Conservation (phyloP, 176 grass and related monocot genomes). For the Thinopyrum elongatum region DNA sequence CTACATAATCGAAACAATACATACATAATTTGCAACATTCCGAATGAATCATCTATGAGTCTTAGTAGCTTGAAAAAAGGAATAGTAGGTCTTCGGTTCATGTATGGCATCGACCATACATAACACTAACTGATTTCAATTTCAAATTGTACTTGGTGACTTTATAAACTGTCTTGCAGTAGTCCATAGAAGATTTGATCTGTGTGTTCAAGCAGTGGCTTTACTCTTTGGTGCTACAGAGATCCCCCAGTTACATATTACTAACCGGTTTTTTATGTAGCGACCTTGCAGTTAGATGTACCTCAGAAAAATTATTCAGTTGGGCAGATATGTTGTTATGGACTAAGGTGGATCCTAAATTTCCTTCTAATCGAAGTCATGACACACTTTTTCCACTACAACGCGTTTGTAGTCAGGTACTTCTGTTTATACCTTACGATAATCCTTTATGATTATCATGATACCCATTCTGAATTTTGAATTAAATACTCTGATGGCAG, state of each 20-base stretch:
- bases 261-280: constrained; percentile 38
- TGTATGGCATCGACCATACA: neutral
- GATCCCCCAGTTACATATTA: constrained; percentile 20
- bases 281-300: constrained; percentile 70
- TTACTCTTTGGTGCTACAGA: neutral
- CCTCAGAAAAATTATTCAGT: constrained; percentile 80
- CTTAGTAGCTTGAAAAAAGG: neutral
- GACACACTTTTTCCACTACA: constrained; percentile 92
- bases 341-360: constrained; percentile 65
- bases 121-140: no score
- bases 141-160: neutral
- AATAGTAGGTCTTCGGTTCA: neutral
- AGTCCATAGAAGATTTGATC: neutral
- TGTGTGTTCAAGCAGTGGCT: neutral
- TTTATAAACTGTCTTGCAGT: constrained; percentile 3
- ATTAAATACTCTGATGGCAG: constrained; percentile 45
- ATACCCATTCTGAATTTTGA: constrained; percentile 1
- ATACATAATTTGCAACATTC: neutral
- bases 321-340: constrained; percentile 66
- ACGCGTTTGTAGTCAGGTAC: constrained; percentile 90
- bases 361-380: constrained; percentile 83
- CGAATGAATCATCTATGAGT: neutral
- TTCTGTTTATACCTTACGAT: neutral
- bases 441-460: constrained; percentile 1
- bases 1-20: neutral